Evolutionary conservation across 208 protist species (phyloP).

Genomic region (Leishmania gerbilli): DNA sequence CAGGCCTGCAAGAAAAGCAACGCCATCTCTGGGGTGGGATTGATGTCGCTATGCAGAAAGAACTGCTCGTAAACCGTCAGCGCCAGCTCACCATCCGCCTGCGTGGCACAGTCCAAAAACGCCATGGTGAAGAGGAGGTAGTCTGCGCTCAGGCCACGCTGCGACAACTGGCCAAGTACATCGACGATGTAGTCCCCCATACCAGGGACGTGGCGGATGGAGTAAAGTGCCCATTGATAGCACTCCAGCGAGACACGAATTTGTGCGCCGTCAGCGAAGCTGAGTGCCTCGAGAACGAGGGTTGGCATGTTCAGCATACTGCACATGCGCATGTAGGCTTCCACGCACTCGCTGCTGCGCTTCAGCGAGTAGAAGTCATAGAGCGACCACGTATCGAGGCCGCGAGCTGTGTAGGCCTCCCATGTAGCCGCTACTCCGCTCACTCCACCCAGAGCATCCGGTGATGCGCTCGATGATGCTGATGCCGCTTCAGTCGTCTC

Average conservation of each 20-base stretch:
- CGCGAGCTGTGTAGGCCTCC: slow-evolving; percentile 37
- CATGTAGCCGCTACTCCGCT: neutral
- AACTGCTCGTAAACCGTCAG: slow-evolving; percentile 75
- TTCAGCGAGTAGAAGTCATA: slow-evolving; percentile 87
- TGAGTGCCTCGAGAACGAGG: slow-evolving; percentile 69
- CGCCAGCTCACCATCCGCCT: slow-evolving; percentile 79
- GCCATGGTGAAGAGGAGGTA: slow-evolving; percentile 79
- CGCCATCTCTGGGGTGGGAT: slow-evolving; percentile 86
- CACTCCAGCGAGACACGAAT: slow-evolving; percentile 69
- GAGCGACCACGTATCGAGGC: slow-evolving; percentile 83
- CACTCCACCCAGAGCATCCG: slow-evolving; percentile 3
- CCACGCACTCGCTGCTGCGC: slow-evolving; percentile 55
- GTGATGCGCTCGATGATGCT: neutral
- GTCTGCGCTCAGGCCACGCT: slow-evolving; percentile 75
- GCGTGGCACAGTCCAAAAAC: slow-evolving; percentile 79
- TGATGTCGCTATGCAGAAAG: slow-evolving; percentile 61
- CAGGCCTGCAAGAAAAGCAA: slow-evolving; percentile 83
- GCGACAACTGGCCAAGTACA: slow-evolving; percentile 63
- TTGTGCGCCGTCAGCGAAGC: slow-evolving; percentile 57
- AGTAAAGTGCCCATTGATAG: slow-evolving; percentile 82
- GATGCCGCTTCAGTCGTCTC: neutral
- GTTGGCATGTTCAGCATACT: slow-evolving; percentile 52
- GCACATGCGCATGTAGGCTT: slow-evolving; percentile 82
- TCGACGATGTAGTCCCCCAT: slow-evolving; percentile 84
- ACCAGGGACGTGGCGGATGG: slow-evolving; percentile 61